These are phyloP conservation scores for Trichoderma sp. DNA, from an alignment of 2,329 filamentous ascomycete genomes.

Conservation along the genomic window DNA sequence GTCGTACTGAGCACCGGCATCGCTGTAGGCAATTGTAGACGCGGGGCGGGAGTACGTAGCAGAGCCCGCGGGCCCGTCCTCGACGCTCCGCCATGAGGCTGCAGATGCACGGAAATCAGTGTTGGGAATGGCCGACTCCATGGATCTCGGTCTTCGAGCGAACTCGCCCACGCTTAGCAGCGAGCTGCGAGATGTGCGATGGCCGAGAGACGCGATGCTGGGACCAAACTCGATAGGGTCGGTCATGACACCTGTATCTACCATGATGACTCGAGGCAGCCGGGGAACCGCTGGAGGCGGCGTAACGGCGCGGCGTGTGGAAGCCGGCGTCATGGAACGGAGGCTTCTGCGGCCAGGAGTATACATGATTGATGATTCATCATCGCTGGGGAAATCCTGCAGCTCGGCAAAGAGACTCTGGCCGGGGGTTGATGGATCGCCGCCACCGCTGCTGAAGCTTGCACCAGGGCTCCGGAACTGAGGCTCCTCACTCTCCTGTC, in stretches of 20 bases:
- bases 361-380: constrained; percentile 58
- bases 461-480: constrained; percentile 58
- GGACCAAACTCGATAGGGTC: constrained; percentile 51
- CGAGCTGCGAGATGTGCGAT: constrained; percentile 15
- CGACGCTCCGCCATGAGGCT: constrained; percentile 31
- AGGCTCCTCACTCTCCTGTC: constrained; percentile 62
- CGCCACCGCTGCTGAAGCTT: constrained; percentile 55
- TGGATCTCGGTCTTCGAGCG: constrained; percentile 42
- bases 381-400: constrained; percentile 74
- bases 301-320: constrained; percentile 46
- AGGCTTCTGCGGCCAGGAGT: constrained; percentile 56
- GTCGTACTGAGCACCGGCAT: constrained; percentile 54
- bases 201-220: constrained; percentile 18
- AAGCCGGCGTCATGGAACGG: constrained; percentile 52
- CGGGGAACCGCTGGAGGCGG: constrained; percentile 52
- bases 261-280: constrained; percentile 56
- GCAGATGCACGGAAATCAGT: constrained; percentile 29
- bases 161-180: constrained; percentile 32
- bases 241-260: constrained; percentile 63
- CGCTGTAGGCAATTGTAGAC: constrained; percentile 54
- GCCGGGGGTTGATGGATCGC: constrained; percentile 43
- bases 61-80: constrained; percentile 19
- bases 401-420: constrained; percentile 93
- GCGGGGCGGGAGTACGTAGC: constrained; percentile 42
- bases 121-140: constrained; percentile 43